Base-by-base conservation (phyloP, 768 basidiomycete species). In the Mrakia gelida region DNA sequence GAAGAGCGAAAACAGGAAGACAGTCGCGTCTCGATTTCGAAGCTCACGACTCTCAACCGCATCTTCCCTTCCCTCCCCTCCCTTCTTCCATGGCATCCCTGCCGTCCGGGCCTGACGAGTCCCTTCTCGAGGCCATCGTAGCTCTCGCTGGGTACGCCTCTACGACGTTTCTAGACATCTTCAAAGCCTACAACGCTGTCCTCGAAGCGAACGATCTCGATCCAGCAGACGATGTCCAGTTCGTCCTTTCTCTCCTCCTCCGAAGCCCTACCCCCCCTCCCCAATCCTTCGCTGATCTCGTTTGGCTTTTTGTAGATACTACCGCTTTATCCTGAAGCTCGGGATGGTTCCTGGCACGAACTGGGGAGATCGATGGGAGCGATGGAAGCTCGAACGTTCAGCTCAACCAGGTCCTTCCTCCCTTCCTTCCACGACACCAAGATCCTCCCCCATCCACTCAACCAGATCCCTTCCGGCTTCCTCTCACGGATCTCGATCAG, bases 161-260 rank as follows among this genome's bases (percentile, higher is more conserved):
- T 23, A 91, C 91, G 6, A 91, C 91, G 0, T 94, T 94, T 81
- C 86, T 92, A 56, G 88, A 89, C 7, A 88, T 93, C n/a, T 90
- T 93, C 87, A 92, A 92, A 82, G 91, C 92, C 0, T 94, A 95
- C 84, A 92, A 90, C 81, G 90, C 92, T 76, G 88, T 93, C 30
- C 85, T 94, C 32, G 87, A 88, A 77, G 91, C 92, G 80, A 88
- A 90, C 2, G 91, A 91, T 3, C 84, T 94, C n/a, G 91, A 93
- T 79, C 88, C 90, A 30, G 89, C 90, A 80, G 86, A 88, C 11
- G 93, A 94, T 83, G 91, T 92, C 74, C 21, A 71, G 76, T 30
- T 45, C 28, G 28, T 41, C 67, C 5, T 26, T 52, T 41, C 43
- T 62, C 41, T 3, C 70, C 6, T 65, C 52, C 11, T 28, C 10